Percentiles rank a stretch among this genome's conserved stretches.
Evolutionary conservation across 306 rosid genomes (phyloP).

Genomic region (Malus domestica): DNA sequence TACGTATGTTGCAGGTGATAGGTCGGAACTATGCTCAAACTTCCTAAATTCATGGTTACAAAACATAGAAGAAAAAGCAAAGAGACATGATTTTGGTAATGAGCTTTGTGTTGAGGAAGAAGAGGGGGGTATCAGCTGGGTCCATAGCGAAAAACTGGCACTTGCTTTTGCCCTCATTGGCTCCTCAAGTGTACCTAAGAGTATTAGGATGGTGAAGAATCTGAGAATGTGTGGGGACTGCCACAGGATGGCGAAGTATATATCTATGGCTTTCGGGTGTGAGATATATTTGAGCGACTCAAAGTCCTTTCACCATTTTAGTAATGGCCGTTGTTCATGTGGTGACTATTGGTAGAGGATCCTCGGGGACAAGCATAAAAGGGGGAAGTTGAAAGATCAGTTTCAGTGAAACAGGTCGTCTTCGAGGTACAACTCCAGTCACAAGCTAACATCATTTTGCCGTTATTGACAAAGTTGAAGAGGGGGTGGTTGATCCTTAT

Average conservation of each 20-base stretch:
- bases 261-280: conserved; percentile 59
- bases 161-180: conserved; percentile 66
- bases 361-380: neutral
- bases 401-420: neutral
- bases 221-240: conserved; percentile 76
- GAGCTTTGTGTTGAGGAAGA: conserved; percentile 68
- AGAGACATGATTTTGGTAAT: conserved; percentile 30
- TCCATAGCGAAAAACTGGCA: conserved; percentile 78
- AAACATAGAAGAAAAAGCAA: conserved; percentile 33
- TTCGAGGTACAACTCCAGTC: neutral
- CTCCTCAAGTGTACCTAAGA: conserved; percentile 31
- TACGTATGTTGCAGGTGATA: conserved; percentile 53
- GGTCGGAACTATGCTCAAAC: conserved; percentile 32
- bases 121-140: conserved; percentile 47
- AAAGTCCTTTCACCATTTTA: conserved; percentile 71
- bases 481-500: neutral
- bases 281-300: conserved; percentile 68
- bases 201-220: conserved; percentile 61
- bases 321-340: conserved; percentile 83
- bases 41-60: conserved; percentile 54
- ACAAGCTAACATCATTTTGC: neutral
- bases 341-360: conserved; percentile 70
- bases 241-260: conserved; percentile 68
- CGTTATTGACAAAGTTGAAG: neutral
- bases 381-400: neutral